phyloP scores from a whole-genome alignment of 257 asterid species.

The Solanum appendiculatum region DNA sequence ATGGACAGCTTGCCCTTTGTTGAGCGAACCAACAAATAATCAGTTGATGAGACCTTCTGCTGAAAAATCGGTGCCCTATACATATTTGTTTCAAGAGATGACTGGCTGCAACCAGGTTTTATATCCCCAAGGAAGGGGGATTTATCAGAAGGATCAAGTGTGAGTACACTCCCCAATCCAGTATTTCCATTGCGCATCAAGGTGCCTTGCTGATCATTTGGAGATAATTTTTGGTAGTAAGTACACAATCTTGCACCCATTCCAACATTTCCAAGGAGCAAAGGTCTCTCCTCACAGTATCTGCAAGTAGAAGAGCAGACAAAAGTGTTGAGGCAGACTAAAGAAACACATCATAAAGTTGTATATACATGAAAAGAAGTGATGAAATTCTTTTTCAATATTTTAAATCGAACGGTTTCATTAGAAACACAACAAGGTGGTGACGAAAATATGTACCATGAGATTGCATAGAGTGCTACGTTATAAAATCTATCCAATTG shows the following conservation, averaged over 20 bases:
- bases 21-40: slow-evolving; percentile 91
- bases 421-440: neutral
- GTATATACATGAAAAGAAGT: neutral
- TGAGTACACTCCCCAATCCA: slow-evolving; percentile 71
- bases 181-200: slow-evolving; percentile 62
- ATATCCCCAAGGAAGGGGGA: slow-evolving; percentile 98
- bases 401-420: neutral
- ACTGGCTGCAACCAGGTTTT: slow-evolving; percentile 82
- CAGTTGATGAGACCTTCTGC: slow-evolving; percentile 82
- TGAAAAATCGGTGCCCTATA: slow-evolving; percentile 90
- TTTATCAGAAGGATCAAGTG: slow-evolving; percentile 93
- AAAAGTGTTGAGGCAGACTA: neutral
- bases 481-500: neutral
- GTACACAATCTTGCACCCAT: slow-evolving; percentile 99
- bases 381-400: neutral
- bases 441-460: neutral
- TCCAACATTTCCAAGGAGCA: slow-evolving; percentile 89
- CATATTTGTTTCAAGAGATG: slow-evolving; percentile 95
- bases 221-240: slow-evolving; percentile 73
- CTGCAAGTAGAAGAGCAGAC: slow-evolving; percentile 27
- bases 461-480: neutral
- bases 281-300: slow-evolving; percentile 97
- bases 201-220: slow-evolving; percentile 69
- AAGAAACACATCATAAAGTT: neutral
- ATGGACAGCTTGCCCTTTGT: slow-evolving; percentile 98